Evolutionary conservation across 257 asterid genomes (phyloP).

Genomic region (Solanum stenotomum): DNA sequence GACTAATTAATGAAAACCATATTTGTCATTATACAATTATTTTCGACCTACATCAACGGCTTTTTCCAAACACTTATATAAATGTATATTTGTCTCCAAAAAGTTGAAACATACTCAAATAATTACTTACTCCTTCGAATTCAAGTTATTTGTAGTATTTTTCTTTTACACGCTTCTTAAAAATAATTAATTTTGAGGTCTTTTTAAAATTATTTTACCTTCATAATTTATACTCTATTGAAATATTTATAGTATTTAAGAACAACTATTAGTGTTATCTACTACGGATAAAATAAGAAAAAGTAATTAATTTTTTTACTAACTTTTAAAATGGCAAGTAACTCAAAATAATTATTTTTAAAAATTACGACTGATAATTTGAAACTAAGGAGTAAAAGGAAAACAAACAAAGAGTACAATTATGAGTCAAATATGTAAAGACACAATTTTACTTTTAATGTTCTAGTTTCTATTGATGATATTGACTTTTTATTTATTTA

Average conservation of each 20-base stretch:
- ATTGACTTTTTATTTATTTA: neutral
- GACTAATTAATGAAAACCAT: neutral
- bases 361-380: accelerated
- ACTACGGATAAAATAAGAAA: no score
- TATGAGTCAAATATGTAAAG: slow-evolving; percentile 3
- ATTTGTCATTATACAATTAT: neutral
- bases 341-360: neutral
- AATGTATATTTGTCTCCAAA: neutral
- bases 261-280: neutral
- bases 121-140: neutral
- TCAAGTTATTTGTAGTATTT: neutral
- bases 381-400: neutral
- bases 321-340: neutral
- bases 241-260: neutral
- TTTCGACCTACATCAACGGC: neutral
- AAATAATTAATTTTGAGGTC: neutral
- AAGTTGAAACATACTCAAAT: neutral
- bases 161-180: neutral
- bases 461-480: neutral
- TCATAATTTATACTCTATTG: neutral
- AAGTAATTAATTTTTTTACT: no score
- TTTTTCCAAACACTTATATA: neutral
- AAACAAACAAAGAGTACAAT: neutral
- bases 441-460: neutral
- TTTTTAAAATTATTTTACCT: neutral